Base-by-base conservation (phyloP, 192 early-diverging fungal genomes). In the Coemansia sp. region DNA sequence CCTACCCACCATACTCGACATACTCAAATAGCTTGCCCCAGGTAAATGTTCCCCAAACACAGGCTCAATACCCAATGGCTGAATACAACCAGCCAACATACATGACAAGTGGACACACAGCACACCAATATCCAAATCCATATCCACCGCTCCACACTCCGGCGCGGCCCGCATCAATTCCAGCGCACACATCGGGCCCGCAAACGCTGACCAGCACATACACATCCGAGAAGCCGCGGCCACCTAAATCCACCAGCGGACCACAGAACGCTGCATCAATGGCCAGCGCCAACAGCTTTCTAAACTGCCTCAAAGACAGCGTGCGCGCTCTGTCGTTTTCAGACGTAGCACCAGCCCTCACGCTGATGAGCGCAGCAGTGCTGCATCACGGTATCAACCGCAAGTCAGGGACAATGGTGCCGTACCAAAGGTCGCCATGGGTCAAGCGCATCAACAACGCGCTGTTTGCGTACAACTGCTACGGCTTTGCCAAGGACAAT, bases 371-470 rank as follows among this genome's bases (percentile, higher is more conserved):
- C 23, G 42, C 59, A 17, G 59, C 59, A 3, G 19, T 60, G 8
- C 6, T 49, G 25, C 72, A 75, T 55, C 62, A 68, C n/a, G 38
- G 36, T 14, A 64, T 51, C 26, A 46, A 64, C 40, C 58, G 66
- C 4, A 64, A 64, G 5, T 55, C 58, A 0, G 47, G 59, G 15
- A 19, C 38, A 10, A 23, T 64, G 14, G 63, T 64, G 12, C 72
- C 66, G n/a, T 75, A 60, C 23, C 47, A 61, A 47, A 53, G 59
- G 40, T 66, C 72, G 12, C 19, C 38, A 4, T 75, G 72, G 72
- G 47, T 75, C 17, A 61, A 60, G 19, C 55, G 65, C 31, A 40
- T 75, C 26, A 50, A 60, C 25, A 69, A 65, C 31, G 67, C 67
- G 31, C 31, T 60, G 36, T 53, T 69, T 37, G 61, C 61, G 2